phyloP scores from a whole-genome alignment of 1,284 basidiomycete species.

The Cryptococcus sp. region DNA sequence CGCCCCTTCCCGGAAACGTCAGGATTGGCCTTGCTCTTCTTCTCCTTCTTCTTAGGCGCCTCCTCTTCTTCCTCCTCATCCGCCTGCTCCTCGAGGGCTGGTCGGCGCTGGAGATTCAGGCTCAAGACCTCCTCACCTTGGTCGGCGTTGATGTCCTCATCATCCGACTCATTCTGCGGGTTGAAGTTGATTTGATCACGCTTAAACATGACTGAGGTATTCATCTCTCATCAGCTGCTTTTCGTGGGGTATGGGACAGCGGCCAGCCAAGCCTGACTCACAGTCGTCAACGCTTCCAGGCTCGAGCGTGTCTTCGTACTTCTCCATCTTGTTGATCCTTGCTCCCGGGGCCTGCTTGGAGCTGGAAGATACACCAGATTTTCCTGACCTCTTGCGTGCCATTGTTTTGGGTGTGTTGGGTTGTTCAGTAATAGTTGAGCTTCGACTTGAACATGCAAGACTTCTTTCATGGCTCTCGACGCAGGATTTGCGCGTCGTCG shows the following conservation, averaged over 20 bases:
- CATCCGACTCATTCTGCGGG: conserved; percentile 55
- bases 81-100: conserved; percentile 44
- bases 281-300: conserved; percentile 51
- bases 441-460: neutral
- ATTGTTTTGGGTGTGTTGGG: conserved; percentile 3
- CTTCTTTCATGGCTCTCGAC: neutral
- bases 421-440: neutral
- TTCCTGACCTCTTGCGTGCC: conserved; percentile 15
- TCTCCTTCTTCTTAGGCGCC: conserved; percentile 41
- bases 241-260: neutral
- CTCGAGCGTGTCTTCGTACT: conserved; percentile 49
- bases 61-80: conserved; percentile 42
- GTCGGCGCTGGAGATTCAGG: conserved; percentile 39
- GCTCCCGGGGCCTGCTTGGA: conserved; percentile 27
- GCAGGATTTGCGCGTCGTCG: neutral
- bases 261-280: conserved; percentile 21
- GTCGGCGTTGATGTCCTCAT: conserved; percentile 42
- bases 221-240: neutral
- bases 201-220: conserved; percentile 48
- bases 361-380: conserved; percentile 7
- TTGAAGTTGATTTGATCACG: conserved; percentile 76
- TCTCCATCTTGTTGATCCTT: conserved; percentile 42
- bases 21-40: conserved; percentile 50
- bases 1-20: conserved; percentile 44
- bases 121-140: conserved; percentile 67